phyloP scores from a whole-genome alignment of 2,329 filamentous ascomycete species.

The Rosellinia necatrix region DNA sequence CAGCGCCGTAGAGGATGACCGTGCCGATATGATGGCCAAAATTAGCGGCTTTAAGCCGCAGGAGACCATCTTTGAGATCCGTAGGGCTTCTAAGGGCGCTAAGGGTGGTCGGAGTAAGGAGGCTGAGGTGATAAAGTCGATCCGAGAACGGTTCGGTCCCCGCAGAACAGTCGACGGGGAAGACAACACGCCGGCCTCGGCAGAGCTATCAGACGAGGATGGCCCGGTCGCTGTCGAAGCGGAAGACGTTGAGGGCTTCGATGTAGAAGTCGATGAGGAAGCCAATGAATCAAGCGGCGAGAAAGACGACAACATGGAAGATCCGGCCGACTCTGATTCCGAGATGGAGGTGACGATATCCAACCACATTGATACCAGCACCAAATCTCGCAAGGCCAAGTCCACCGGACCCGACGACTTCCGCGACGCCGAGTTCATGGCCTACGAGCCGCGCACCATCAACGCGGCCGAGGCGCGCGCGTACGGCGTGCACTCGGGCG shows the following conservation, averaged over 20 bases:
- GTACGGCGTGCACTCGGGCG: slow-evolving; percentile 87
- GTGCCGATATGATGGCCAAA: slow-evolving; percentile 83
- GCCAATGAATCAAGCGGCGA: slow-evolving; percentile 20
- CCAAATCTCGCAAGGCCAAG: slow-evolving; percentile 43
- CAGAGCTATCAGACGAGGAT: slow-evolving; percentile 36
- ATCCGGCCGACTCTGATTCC: slow-evolving; percentile 55
- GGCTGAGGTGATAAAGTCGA: slow-evolving; percentile 75
- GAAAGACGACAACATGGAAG: slow-evolving; percentile 31
- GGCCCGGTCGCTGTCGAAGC: not conserved
- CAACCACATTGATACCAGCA: slow-evolving; percentile 52
- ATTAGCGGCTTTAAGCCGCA: slow-evolving; percentile 87
- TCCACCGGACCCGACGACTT: slow-evolving; percentile 41
- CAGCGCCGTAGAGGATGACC: slow-evolving; percentile 68
- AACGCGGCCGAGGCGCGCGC: slow-evolving; percentile 88
- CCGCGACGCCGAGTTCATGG: slow-evolving; percentile 93
- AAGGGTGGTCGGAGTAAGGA: slow-evolving; percentile 66
- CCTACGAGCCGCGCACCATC: slow-evolving; percentile 81
- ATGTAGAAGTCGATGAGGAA: slow-evolving; percentile 17
- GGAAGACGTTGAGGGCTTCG: slow-evolving; percentile 8
- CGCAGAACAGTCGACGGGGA: slow-evolving; percentile 54
- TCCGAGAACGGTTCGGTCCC: slow-evolving; percentile 70
- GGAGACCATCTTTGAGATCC: slow-evolving; percentile 97
- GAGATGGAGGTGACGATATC: slow-evolving; percentile 75
- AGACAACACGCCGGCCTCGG: slow-evolving; percentile 44
- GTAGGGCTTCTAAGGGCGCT: slow-evolving; percentile 72